Conservation (phyloP, 2,329 filamentous ascomycete genomes). For the Chaetomiaceae sp. region DNA sequence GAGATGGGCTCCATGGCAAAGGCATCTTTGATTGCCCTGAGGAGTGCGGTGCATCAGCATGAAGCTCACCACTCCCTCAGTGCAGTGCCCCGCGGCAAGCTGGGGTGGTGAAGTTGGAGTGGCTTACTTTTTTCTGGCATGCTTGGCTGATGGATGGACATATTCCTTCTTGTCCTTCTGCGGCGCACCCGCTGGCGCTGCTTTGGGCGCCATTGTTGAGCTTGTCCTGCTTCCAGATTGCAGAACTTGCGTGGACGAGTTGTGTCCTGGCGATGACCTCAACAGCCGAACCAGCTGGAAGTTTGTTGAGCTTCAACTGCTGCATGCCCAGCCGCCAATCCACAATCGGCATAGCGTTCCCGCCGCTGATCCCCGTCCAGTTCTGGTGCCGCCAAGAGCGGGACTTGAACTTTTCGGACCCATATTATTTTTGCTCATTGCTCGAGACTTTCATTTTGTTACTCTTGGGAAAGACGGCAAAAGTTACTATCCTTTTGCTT, state of each 20-base stretch:
- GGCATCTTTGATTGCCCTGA: conserved; percentile 41
- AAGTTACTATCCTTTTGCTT: not conserved
- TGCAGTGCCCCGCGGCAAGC: too few relatives aligned
- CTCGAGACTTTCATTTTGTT: not conserved
- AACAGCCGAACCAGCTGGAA: not conserved
- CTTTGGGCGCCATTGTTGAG: conserved; percentile 22
- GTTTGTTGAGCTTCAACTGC: conserved; percentile 5
- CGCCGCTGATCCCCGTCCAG: conserved; percentile 2
- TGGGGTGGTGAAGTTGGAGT: too few relatives aligned
- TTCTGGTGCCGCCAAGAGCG: not conserved
- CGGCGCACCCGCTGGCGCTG: conserved; percentile 20
- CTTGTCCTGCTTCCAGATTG: not conserved
- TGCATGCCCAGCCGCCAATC: not conserved
- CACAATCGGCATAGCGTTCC: conserved; percentile 9
- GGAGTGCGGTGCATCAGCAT: conserved; percentile 2
- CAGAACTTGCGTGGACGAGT: not conserved
- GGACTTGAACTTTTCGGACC: conserved; percentile 13
- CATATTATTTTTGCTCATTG: conserved; percentile 11
- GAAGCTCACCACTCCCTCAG: too few relatives aligned
- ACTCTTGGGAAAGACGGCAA: not conserved
- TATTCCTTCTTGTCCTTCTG: conserved; percentile 31
- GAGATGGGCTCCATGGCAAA: conserved; percentile 65
- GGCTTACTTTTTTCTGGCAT: conserved; percentile 44
- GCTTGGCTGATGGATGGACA: conserved; percentile 43
- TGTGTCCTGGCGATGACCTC: not conserved